Conservation (phyloP, 108 stramenopile species). For the Craspedostauros australis region DNA sequence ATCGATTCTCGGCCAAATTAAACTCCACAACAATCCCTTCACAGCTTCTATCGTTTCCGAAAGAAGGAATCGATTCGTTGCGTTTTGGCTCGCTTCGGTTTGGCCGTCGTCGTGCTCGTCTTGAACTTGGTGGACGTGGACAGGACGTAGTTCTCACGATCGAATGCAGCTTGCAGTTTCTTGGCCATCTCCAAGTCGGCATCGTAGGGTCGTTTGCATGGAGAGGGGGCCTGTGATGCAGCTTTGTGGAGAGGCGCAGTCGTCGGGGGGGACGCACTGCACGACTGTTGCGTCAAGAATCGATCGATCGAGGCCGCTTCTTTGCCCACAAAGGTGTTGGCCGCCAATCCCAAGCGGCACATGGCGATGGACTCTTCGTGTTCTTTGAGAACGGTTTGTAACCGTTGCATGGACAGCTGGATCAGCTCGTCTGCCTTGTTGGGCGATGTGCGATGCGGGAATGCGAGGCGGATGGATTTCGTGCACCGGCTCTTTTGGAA, state of each 20-base stretch:
- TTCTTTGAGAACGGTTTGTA: conserved; percentile 8
- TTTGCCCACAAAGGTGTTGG: conserved; percentile 17
- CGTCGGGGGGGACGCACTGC: not conserved
- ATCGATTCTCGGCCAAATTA: no score
- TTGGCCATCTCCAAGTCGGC: conserved; percentile 54
- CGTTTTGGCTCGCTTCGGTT: conserved; percentile 5
- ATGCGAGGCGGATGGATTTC: conserved; percentile 10
- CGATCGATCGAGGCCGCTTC: conserved; percentile 6
- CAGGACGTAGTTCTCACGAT: conserved; percentile 29
- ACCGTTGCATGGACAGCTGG: conserved; percentile 23
- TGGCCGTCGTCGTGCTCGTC: not conserved
- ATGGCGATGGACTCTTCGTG: conserved; percentile 7
- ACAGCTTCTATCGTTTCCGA: conserved; percentile 7
- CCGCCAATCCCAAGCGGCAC: conserved; percentile 26
- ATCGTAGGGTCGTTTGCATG: conserved; percentile 5
- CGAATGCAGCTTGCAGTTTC: conserved; percentile 60
- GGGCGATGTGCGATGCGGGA: conserved; percentile 15
- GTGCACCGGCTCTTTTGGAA: not conserved
- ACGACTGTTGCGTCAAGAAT: conserved; percentile 10
- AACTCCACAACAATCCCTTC: no score
- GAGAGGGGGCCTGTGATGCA: not conserved
- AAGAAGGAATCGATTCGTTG: conserved; percentile 24
- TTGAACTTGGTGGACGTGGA: conserved; percentile 9
- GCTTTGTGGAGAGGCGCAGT: not conserved
- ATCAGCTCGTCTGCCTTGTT: conserved; percentile 26